These are phyloP conservation scores for Penicillium herquei DNA, from an alignment of 495 filamentous ascomycete species.

Conservation along the genomic window DNA sequence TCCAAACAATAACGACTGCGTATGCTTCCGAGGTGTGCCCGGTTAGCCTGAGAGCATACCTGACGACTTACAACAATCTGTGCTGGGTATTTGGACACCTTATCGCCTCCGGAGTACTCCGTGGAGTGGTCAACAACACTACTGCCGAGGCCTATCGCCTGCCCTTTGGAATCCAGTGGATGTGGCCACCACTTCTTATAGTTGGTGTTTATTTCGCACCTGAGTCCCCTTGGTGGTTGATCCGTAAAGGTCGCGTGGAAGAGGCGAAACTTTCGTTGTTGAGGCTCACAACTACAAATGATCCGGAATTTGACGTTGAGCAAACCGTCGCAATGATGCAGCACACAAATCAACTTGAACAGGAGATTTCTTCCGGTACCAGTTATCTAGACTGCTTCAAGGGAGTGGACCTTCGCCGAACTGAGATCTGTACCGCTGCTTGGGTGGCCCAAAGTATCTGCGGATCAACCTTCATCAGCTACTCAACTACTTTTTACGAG, in stretches of 20 bases:
- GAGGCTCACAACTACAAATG: background rate
- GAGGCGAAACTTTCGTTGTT: conserved; percentile 37
- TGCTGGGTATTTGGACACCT: conserved; percentile 73
- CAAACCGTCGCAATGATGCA: background rate
- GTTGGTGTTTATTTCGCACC: conserved; percentile 63
- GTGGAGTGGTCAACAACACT: background rate
- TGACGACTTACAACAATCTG: conserved; percentile 72
- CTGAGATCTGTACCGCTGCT: background rate
- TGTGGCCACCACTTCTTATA: conserved; percentile 67
- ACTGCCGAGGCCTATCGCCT: conserved; percentile 49
- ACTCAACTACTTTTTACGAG: conserved; percentile 67
- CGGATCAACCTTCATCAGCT: conserved; percentile 67
- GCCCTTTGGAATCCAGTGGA: conserved; percentile 70
- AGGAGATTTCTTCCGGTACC: background rate
- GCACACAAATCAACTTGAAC: conserved; percentile 50
- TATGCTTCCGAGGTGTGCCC: conserved; percentile 75
- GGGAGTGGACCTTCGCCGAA: background rate
- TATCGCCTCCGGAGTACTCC: conserved; percentile 37
- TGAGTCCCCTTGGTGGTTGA: conserved; percentile 74
- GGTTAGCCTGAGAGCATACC: conserved; percentile 61
- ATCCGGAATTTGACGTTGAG: background rate
- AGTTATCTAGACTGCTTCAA: background rate
- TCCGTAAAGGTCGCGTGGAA: conserved; percentile 58
- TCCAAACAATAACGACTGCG: conserved; percentile 67
- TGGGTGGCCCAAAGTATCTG: conserved; percentile 73